Evolutionary conservation across 805 yeast genomes (phyloP).

Genomic region (Schizosaccharomyces lindneri): DNA sequence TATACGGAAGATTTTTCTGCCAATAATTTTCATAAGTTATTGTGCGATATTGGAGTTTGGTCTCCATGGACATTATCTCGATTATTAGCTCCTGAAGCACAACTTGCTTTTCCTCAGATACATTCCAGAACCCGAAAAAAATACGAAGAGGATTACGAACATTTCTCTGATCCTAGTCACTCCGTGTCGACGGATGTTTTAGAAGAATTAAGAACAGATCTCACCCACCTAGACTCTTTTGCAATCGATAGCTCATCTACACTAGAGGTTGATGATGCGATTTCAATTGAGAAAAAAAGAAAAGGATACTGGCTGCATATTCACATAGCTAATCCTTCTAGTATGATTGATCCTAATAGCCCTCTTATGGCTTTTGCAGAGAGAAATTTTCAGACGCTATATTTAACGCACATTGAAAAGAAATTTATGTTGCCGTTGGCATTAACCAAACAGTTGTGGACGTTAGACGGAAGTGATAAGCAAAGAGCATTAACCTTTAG

Average conservation of each 20-base stretch:
- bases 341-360: constrained; percentile 23
- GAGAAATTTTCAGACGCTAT: constrained; percentile 38
- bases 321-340: constrained; percentile 74
- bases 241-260: constrained; percentile 68
- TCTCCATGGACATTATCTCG: constrained; percentile 7
- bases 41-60: constrained; percentile 9
- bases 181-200: neutral
- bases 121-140: neutral
- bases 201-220: neutral
- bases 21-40: constrained; percentile 1
- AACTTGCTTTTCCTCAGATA: neutral
- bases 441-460: constrained; percentile 31
- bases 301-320: constrained; percentile 22
- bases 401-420: constrained; percentile 36
- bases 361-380: constrained; percentile 30
- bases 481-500: neutral
- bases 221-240: constrained; percentile 26
- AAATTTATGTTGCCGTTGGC: constrained; percentile 17
- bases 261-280: constrained; percentile 83
- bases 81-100: neutral
- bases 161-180: neutral
- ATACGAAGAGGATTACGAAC: neutral
- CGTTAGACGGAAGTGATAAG: neutral
- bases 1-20: neutral
- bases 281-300: constrained; percentile 25